phyloP scores from a whole-genome alignment of 2,329 filamentous ascomycete species.

The Ilyonectria robusta region DNA sequence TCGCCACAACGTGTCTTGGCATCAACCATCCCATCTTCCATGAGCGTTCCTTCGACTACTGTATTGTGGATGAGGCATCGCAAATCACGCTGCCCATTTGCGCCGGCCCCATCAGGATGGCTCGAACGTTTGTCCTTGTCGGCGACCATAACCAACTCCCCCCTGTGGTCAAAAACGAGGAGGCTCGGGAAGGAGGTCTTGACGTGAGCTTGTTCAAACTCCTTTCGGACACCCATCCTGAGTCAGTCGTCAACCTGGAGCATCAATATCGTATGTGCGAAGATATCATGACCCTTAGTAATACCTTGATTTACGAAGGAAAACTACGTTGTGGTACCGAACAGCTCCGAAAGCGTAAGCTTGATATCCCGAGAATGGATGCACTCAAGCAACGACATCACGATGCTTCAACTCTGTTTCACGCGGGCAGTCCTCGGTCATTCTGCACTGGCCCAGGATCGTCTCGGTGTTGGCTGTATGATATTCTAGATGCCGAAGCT shows the following conservation, averaged over 20 bases:
- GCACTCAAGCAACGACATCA: slow-evolving; percentile 74
- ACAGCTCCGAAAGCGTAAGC: slow-evolving; percentile 77
- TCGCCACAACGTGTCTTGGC: slow-evolving; percentile 94
- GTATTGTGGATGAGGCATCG: slow-evolving; percentile 97
- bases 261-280: slow-evolving; percentile 99
- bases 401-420: slow-evolving; percentile 62
- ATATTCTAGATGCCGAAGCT: slow-evolving; percentile 76
- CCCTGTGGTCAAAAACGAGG: slow-evolving; percentile 92
- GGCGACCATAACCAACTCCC: slow-evolving; percentile 97
- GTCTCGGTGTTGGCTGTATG: slow-evolving; percentile 80
- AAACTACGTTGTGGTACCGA: slow-evolving; percentile 90
- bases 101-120: slow-evolving; percentile 92
- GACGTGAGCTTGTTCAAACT: slow-evolving; percentile 96
- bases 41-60: slow-evolving; percentile 94
- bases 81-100: slow-evolving; percentile 98
- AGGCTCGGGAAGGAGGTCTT: slow-evolving; percentile 86
- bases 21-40: slow-evolving; percentile 92
- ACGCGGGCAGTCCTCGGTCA: slow-evolving; percentile 58
- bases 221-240: slow-evolving; percentile 88
- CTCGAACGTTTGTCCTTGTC: slow-evolving; percentile 92
- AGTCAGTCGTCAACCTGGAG: slow-evolving; percentile 90
- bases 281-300: slow-evolving; percentile 95
- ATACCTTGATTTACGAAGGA: slow-evolving; percentile 93
- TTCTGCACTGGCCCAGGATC: slow-evolving; percentile 69
- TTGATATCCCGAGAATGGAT: slow-evolving; percentile 77